Percentiles rank a stretch among this genome's conserved stretches.
Conservation (phyloP, 768 basidiomycete species). For the Russula ochroleuca region DNA sequence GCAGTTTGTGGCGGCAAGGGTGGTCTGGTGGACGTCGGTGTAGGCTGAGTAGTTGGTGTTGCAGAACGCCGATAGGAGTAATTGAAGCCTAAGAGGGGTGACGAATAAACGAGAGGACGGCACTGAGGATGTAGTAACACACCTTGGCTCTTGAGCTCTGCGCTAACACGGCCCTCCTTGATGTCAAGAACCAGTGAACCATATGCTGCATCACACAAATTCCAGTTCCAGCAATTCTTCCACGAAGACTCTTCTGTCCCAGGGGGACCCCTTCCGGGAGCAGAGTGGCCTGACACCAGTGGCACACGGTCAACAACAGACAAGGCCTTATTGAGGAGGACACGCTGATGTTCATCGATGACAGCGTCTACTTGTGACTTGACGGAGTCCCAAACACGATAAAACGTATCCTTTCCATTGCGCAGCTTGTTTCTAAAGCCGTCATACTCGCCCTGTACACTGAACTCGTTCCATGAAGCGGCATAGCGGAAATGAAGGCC, state of each 20-base stretch:
- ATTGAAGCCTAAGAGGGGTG: conserved; percentile 69
- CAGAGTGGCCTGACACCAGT: conserved; percentile 42
- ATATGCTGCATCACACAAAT: conserved; percentile 92
- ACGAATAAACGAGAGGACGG: not conserved
- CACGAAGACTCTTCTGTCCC: conserved; percentile 85
- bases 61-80: conserved; percentile 86
- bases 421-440: conserved; percentile 78
- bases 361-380: conserved; percentile 86
- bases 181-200: conserved; percentile 85
- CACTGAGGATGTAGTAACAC: conserved; percentile 28
- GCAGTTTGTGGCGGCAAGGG: conserved; percentile 43
- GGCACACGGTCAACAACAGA: conserved; percentile 82
- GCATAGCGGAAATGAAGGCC: conserved; percentile 98
- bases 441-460: conserved; percentile 85
- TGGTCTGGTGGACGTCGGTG: conserved; percentile 54
- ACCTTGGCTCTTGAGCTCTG: conserved; percentile 92
- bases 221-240: conserved; percentile 99
- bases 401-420: conserved; percentile 75
- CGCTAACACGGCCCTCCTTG: conserved; percentile 87
- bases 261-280: conserved; percentile 40
- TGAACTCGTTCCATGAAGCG: conserved; percentile 94
- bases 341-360: conserved; percentile 85
- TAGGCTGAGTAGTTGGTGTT: conserved; percentile 49
- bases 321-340: conserved; percentile 84
- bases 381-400: conserved; percentile 93